These are phyloP conservation scores for Starmerella sp. DNA, from an alignment of 805 yeast species.

Conservation along the genomic window DNA sequence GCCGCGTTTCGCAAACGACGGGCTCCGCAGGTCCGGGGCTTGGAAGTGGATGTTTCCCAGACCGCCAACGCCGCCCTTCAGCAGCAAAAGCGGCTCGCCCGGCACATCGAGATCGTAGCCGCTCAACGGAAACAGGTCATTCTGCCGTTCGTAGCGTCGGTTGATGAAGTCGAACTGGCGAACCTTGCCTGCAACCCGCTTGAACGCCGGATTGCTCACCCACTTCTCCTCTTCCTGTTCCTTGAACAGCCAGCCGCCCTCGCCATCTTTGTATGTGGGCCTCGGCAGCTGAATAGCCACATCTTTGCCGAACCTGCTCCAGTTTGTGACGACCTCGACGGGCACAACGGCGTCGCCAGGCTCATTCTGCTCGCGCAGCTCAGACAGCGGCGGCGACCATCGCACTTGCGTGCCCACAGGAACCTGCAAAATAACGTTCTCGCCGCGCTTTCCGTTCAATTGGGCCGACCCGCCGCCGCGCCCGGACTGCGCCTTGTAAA, in stretches of 20 bases:
- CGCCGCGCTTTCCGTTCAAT: slow-evolving; percentile 76
- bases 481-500: slow-evolving; percentile 66
- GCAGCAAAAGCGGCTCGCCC: slow-evolving; percentile 52
- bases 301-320: slow-evolving; percentile 19
- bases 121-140: slow-evolving; percentile 65
- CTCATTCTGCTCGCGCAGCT: slow-evolving; percentile 4
- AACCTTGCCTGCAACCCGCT: slow-evolving; percentile 51
- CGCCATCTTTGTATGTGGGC: slow-evolving; percentile 51
- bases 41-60: slow-evolving; percentile 93
- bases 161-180: slow-evolving; percentile 50
- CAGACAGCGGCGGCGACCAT: slow-evolving; percentile 38
- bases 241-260: slow-evolving; percentile 74
- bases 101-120: slow-evolving; percentile 65
- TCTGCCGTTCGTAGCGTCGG: slow-evolving; percentile 43
- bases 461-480: slow-evolving; percentile 60
- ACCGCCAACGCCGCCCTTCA: slow-evolving; percentile 88
- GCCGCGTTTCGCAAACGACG: slow-evolving; percentile 77
- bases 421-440: slow-evolving; percentile 66
- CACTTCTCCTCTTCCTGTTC: slow-evolving; percentile 67
- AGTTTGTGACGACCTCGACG: slow-evolving; percentile 19
- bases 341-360: background rate
- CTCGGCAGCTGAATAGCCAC: slow-evolving; percentile 45
- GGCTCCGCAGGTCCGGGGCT: slow-evolving; percentile 74
- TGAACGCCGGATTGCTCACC: slow-evolving; percentile 53
- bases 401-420: slow-evolving; percentile 84